Conservation (phyloP, 2,329 filamentous ascomycete species). For the Epichloe baconii region DNA sequence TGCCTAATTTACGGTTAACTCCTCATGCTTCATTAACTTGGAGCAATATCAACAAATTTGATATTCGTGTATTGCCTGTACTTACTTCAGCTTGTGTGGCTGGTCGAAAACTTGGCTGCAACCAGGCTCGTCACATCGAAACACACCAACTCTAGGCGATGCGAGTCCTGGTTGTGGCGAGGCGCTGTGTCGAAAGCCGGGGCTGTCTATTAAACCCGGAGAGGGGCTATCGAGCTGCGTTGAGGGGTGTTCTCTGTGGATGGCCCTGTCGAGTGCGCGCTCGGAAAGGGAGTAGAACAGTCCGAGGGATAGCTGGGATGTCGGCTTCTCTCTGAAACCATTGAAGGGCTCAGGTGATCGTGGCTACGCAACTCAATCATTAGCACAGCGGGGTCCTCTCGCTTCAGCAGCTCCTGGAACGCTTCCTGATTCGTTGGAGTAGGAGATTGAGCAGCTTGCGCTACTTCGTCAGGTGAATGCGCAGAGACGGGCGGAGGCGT, state of each 20-base stretch:
- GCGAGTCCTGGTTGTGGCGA: slow-evolving; percentile 20
- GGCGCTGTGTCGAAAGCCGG: slow-evolving; percentile 23
- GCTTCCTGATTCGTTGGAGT: slow-evolving; percentile 11
- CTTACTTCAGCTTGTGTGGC: slow-evolving; percentile 45
- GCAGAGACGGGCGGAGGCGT: slow-evolving; percentile 11
- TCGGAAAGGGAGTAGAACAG: slow-evolving; percentile 28
- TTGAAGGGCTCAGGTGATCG: slow-evolving; percentile 12
- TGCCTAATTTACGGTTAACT: slow-evolving; percentile 26
- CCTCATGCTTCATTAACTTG: not conserved
- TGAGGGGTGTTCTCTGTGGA: slow-evolving; percentile 34
- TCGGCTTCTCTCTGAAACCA: slow-evolving; percentile 12
- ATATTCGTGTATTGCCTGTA: slow-evolving; percentile 8
- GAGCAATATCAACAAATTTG: not conserved
- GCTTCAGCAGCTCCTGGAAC: slow-evolving; percentile 4
- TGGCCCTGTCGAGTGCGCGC: slow-evolving; percentile 25
- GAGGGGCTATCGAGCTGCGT: slow-evolving; percentile 31
- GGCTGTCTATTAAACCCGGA: slow-evolving; percentile 23
- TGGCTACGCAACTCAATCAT: slow-evolving; percentile 16
- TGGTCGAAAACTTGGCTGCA: slow-evolving; percentile 37
- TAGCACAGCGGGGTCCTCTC: slow-evolving; percentile 11
- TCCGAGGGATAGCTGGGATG: slow-evolving; percentile 25
- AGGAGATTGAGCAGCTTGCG: slow-evolving; percentile 16
- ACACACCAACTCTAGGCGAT: slow-evolving; percentile 18
- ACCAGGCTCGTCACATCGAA: slow-evolving; percentile 24
- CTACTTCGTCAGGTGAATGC: slow-evolving; percentile 6